A percentile compares a stretch with the other conserved stretches of the same genome.
phyloP scores from a whole-genome alignment of 2,329 filamentous ascomycete species.

The Pseudogymnoascus sp. region DNA sequence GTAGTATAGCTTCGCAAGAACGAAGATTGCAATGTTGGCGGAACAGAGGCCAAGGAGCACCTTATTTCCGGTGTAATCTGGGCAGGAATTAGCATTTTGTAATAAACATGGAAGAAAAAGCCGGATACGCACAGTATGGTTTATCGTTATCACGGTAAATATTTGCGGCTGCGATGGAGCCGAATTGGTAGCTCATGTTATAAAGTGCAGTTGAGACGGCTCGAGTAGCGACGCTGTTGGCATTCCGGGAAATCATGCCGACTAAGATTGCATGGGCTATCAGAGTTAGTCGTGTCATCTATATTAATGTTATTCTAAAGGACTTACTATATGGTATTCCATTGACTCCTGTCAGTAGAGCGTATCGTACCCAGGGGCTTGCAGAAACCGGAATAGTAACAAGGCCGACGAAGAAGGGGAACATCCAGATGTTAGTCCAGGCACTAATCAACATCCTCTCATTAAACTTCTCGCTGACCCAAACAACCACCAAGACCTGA shows the following conservation, averaged over 20 bases:
- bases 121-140: slow-evolving; percentile 31
- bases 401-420: slow-evolving; percentile 28
- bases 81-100: neutral
- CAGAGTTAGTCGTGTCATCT: slow-evolving; percentile 19
- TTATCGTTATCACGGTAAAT: slow-evolving; percentile 37
- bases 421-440: slow-evolving; percentile 29
- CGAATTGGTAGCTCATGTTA: slow-evolving; percentile 42
- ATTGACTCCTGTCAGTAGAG: slow-evolving; percentile 23
- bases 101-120: neutral
- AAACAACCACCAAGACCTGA: slow-evolving; percentile 35
- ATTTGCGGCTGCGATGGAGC: slow-evolving; percentile 24
- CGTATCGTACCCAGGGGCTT: slow-evolving; percentile 27
- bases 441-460: slow-evolving; percentile 28
- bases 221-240: slow-evolving; percentile 52
- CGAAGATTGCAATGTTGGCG: slow-evolving; percentile 36
- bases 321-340: slow-evolving; percentile 3
- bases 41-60: slow-evolving; percentile 40
- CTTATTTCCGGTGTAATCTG: slow-evolving; percentile 42
- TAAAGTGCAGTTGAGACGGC: slow-evolving; percentile 56
- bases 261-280: slow-evolving; percentile 20
- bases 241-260: slow-evolving; percentile 45
- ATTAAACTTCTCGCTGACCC: slow-evolving; percentile 32
- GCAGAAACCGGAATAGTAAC: slow-evolving; percentile 17
- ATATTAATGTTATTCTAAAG: neutral
- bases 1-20: slow-evolving; percentile 37